Evolutionary conservation across 768 basidiomycete genomes (phyloP), one percentile per base, ranked within the genome.

Genomic region (Panellus pusillus): DNA sequence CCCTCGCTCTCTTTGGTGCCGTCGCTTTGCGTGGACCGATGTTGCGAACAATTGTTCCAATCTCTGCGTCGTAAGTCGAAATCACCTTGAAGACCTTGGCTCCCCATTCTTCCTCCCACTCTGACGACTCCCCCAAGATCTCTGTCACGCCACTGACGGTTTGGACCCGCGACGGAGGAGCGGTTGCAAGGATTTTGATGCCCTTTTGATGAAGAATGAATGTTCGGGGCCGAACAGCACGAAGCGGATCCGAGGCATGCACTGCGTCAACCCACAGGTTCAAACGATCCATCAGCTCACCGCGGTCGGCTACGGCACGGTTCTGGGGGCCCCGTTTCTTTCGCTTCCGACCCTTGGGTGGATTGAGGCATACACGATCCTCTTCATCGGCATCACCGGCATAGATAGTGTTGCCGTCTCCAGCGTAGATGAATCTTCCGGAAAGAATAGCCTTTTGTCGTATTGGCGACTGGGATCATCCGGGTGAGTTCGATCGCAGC

Each of bases 91-190:
- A 43, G 7, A 57, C 46, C 36, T 54, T 6, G n/a, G 17, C 14
- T 2, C 52, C 58, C 63, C 65, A 70, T 14, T 63, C 50, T 9
- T 17, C 46, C 2, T 5, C 58, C 67, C 68, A 70, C 48, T 68
- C 68, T 0, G 13, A 3, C 0, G 60, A 55, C 41, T 68, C 65
- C 4, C 64, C 35, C 0, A 69, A 36, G 0, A 61, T 31, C 17
- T 29, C 14, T 1, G 53, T 53, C 6, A 32, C 13, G 13, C 13
- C 31, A 32, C 31, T 13, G 31, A 58, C 9, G 0, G 56, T 44
- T 1, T 5, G 52, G 11, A 65, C 40, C 1, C 55, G 55, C 9
- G 38, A 27, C 0, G 53, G 49, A 9, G 41, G 48, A 9, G 56
- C 52, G 7, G 54, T 37, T 2, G 65, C 42, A n/a, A 69, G 61